Conservation (phyloP, 768 basidiomycete species). For the Tulasnella sp. region DNA sequence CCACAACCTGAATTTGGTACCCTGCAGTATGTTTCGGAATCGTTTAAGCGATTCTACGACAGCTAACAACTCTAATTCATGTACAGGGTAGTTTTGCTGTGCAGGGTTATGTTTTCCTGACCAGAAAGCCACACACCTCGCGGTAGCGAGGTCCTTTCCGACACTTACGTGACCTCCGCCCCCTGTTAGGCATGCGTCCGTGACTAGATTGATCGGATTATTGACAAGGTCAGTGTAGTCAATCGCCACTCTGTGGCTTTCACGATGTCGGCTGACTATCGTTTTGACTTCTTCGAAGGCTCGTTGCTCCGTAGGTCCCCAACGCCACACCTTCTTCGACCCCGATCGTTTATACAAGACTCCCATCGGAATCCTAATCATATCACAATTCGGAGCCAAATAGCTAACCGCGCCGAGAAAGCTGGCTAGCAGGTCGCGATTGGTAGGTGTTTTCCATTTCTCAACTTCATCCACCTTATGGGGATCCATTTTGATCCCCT, state of each 20-base stretch:
- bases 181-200: neutral
- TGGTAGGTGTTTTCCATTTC: conserved; percentile 10
- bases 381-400: neutral
- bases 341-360: neutral
- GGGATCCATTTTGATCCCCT: conserved; percentile 7
- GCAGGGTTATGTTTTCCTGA: neutral
- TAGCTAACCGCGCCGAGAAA: conserved; percentile 8
- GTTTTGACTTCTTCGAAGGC: neutral
- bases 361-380: conserved; percentile 5
- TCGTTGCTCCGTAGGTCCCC: conserved; percentile 4
- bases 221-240: too few species aligned
- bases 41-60: conserved; percentile 25
- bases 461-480: conserved; percentile 6
- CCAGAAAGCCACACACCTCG: neutral
- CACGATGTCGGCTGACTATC: neutral
- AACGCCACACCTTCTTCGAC: neutral
- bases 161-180: neutral
- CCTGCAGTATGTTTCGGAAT: conserved; percentile 26
- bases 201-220: neutral
- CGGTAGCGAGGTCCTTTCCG: neutral
- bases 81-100: neutral
- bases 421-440: neutral
- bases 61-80: neutral
- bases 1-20: conserved; percentile 22
- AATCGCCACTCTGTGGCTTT: neutral